A percentile compares a stretch with the other conserved stretches of the same genome.
These are phyloP conservation scores for Dissophora ornata DNA, from an alignment of 192 early-diverging fungal genomes.

Conservation along the genomic window DNA sequence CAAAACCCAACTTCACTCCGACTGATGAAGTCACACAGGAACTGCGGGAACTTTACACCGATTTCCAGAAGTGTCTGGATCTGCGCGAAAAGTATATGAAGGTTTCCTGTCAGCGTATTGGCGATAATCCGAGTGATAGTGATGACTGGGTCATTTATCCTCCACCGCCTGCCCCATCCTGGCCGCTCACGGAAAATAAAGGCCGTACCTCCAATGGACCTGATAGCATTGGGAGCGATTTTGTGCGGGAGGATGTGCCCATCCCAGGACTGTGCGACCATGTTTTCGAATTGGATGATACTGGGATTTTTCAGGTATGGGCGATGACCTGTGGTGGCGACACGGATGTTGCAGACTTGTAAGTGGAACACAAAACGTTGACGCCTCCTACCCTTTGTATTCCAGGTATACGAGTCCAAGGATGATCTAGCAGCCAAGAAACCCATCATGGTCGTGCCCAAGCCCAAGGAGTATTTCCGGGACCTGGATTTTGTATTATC, in stretches of 20 bases:
- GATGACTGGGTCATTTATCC: slow-evolving; percentile 89
- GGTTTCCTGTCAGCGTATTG: slow-evolving; percentile 72
- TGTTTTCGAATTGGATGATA: slow-evolving; percentile 62
- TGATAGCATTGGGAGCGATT: slow-evolving; percentile 55
- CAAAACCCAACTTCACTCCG: slow-evolving; percentile 2
- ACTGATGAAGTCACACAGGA: slow-evolving; percentile 68
- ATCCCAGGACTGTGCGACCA: slow-evolving; percentile 56
- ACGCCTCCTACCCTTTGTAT: no score
- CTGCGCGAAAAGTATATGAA: slow-evolving; percentile 90
- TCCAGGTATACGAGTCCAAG: slow-evolving; percentile 22
- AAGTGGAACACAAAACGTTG: no score
- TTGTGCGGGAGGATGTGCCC: slow-evolving; percentile 50
- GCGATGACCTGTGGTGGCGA: no score
- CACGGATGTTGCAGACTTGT: no score
- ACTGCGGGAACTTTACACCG: slow-evolving; percentile 68
- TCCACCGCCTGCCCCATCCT: slow-evolving; percentile 78
- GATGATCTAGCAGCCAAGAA: slow-evolving; percentile 25
- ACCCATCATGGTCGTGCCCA: slow-evolving; percentile 68
- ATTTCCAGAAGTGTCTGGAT: slow-evolving; percentile 77
- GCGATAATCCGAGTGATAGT: slow-evolving; percentile 87
- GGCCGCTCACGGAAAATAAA: slow-evolving; percentile 56
- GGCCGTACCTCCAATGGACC: slow-evolving; percentile 45
- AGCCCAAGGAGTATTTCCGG: slow-evolving; percentile 84
- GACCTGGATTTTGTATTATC: slow-evolving; percentile 86
- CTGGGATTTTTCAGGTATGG: slow-evolving; percentile 74